Evolutionary conservation across 1,139 yeast genomes (phyloP), one percentile per base, ranked within the genome.

Genomic region (Sugiyamaella novakii): DNA sequence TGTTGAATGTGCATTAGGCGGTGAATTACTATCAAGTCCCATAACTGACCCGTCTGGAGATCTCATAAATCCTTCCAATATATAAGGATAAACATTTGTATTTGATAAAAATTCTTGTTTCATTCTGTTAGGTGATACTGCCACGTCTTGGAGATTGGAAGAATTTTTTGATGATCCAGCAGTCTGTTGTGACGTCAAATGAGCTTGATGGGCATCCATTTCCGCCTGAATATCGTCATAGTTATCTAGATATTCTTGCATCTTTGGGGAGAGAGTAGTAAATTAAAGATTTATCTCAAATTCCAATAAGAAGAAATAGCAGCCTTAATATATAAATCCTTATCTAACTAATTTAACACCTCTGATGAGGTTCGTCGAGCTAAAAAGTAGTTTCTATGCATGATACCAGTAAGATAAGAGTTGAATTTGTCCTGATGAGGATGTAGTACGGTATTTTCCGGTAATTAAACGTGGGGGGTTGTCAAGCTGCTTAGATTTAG

Each of bases 51-150:
- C 43, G n/a, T 39, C 43, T 19, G 43, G 43, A 12, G 43, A 39
- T 19, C 29, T 29, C 35, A 39, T 39, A 15, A 34, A 29, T 12
- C 43, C 43, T 17, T 39, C 43, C 24, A 39, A 18, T 18, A 39
- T 29, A 19, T 39, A 39, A 19, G 49, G 49, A 28, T 34, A 46
- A 3, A 42, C 46, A 36, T 42, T 40, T 22, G 46, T 34, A 41
- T 46, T 46, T 10, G 46, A 40, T 18, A 46, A 33, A 24, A 11
- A 46, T 27, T 46, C 49, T 19, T 46, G 49, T 27, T 46, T 36
- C 46, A 46, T 46, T 21, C 44, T 30, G 19, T 39, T 40, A 17
- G 49, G 49, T 17, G 49, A 45, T n/a, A 45, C 43, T 14, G 36
- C 44, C 5, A 37, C 17, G 18, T 30, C 44, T 12, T 19, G 21